Conservation (phyloP, 306 rosid species). For the Oemleria cerasiformis region DNA sequence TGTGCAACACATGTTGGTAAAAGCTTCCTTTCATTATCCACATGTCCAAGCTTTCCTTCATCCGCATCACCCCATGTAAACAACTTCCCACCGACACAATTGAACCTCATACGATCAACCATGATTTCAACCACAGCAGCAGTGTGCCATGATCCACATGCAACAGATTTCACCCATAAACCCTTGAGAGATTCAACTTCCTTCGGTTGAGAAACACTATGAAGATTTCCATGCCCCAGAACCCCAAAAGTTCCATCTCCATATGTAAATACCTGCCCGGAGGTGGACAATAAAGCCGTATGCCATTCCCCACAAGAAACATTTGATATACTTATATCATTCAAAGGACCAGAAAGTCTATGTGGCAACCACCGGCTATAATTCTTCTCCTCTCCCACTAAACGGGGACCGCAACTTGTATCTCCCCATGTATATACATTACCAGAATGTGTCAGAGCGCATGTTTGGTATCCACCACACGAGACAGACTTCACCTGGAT, state of each 20-base stretch:
- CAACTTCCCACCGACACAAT: slow-evolving; percentile 52
- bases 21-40: slow-evolving; percentile 52
- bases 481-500: slow-evolving; percentile 46
- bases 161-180: slow-evolving; percentile 60
- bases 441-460: slow-evolving; percentile 66
- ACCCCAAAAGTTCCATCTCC: slow-evolving; percentile 93
- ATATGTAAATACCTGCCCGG: slow-evolving; percentile 65
- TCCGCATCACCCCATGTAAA: slow-evolving; percentile 95
- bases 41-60: slow-evolving; percentile 70
- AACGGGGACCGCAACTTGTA: slow-evolving; percentile 41
- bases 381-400: slow-evolving; percentile 33
- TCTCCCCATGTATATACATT: slow-evolving; percentile 80
- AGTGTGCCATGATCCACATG: slow-evolving; percentile 92
- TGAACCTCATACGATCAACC: slow-evolving; percentile 42
- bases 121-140: slow-evolving; percentile 69
- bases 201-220: slow-evolving; percentile 56
- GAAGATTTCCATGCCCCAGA: slow-evolving; percentile 73
- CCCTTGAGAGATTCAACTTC: slow-evolving; percentile 73
- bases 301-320: slow-evolving; percentile 95
- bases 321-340: slow-evolving; percentile 44
- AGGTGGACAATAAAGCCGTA: slow-evolving; percentile 60
- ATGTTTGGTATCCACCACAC: slow-evolving; percentile 80
- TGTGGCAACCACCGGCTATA: slow-evolving; percentile 65
- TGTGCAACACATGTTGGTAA: slow-evolving; percentile 70
- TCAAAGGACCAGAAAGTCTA: slow-evolving; percentile 56